Base-by-base conservation (phyloP, 768 basidiomycete species). In the Russula vinacea region DNA sequence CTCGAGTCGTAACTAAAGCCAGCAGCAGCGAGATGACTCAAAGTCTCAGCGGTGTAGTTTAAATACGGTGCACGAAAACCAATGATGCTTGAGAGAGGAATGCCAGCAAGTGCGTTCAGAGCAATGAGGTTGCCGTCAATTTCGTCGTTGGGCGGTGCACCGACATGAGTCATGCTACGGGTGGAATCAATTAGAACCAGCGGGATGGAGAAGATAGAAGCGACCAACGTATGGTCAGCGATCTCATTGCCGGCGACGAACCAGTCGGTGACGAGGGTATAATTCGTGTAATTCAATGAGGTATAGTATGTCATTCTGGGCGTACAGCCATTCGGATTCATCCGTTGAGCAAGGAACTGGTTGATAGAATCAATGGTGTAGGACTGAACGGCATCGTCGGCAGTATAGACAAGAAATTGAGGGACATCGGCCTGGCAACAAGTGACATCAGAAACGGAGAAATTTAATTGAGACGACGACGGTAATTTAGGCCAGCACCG, bases 241-340 rank as follows among this genome's bases (percentile, higher is more conserved):
- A 92, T 90, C 72, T 92, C 90, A 72, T 91, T 91, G 24, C 90
- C 90, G 4, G 85, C 87, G 35, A 90, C 88, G 72, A 77, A 91
- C 87, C 87, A 90, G 73, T 90, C 88, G 77, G 78, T 90, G 45
- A 90, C 86, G 54, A 89, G 79, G 1, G 86, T 84, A 73, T 86
- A 89, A 73, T 91, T 90, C 16, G 89, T 91, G 74, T 83, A 91
- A 58, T 81, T 81, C 40, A 90, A 75, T 3, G 85, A 87, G 9
- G 83, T 83, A 73, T 81, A 91, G 74, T 89, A 92, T 32, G 89
- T 90, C 83, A 88, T 89, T 73, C 83, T 87, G 42, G 83, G 81
- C n/a, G 72, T 67, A 73, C 90, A 92, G 17, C 88, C 86, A 67
- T 91, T 90, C 37, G 89, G 89, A 70, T 90, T 90, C 71, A 82